Base-by-base conservation (phyloP, 2,329 filamentous ascomycete species). In the Exophiala aquamarina region DNA sequence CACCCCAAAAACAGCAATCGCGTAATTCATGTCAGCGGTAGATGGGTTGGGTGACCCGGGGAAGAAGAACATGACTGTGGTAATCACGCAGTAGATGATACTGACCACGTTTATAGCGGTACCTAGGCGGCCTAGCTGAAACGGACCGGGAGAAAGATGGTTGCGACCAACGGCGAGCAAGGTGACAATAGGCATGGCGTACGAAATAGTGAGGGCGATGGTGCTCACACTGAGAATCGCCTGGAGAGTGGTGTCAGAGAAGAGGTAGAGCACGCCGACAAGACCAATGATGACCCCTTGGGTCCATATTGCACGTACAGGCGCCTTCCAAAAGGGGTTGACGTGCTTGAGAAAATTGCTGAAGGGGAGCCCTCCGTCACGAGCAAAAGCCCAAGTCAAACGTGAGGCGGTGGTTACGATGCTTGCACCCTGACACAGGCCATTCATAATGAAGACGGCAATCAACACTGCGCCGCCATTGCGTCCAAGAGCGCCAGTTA, bases 51-150 rank as follows among this genome's bases (percentile, higher is more conserved):
- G 77, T 0, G 47, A 49, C 0, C 62, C 61, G 0, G 76, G 76
- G 55, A 79, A 79, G 58, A 79, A 75, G 69, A 79, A 79, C 61
- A 79, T 78, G 19, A 79, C 67, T 0, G 74, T 76, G 1, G 75
- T 78, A 43, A 79, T 60, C 41, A 61, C 61, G 56, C 76, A 79
- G 61, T 79, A 79, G 9, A 77, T 54, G 23, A 79, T 63, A 3
- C 74, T 76, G 26, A 77, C 55, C 68, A 71, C 74, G 59, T 78
- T 77, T 45, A 70, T 50, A n/a, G 65, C 41, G 0, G 67, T 53
- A 1, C 75, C 75, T n/a, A 68, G 66, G 19, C 64, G 63, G 15
- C 76, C 77, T 1, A 79, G 67, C 0, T 58, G 53, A 57, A 79
- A 77, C 4, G 63, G 54, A 2, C 65, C 72, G 0, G 71, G 63